Percentiles rank a stretch among this genome's conserved stretches.
Evolutionary conservation across 257 asterid species (phyloP).

Genomic region (Scutellaria barbata): DNA sequence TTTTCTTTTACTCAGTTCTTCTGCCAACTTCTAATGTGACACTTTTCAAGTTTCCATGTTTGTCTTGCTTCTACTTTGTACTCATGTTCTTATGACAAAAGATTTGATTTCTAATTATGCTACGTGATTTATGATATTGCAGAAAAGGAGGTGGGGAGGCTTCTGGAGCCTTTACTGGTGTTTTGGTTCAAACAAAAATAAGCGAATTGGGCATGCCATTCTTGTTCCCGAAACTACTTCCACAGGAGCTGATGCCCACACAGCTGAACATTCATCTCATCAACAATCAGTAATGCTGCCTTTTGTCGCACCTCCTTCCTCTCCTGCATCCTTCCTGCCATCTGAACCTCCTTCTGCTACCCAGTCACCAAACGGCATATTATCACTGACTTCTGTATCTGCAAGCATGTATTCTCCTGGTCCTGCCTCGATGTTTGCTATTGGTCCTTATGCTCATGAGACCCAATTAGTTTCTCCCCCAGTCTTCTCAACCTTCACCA

Average conservation of each 20-base stretch:
- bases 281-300: slow-evolving; percentile 66
- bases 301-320: slow-evolving; percentile 91
- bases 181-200: slow-evolving; percentile 69
- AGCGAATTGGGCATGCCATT: slow-evolving; percentile 77
- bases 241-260: slow-evolving; percentile 47
- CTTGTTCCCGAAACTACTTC: slow-evolving; percentile 64
- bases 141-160: slow-evolving; percentile 90
- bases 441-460: slow-evolving; percentile 94
- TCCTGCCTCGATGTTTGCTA: slow-evolving; percentile 81
- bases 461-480: slow-evolving; percentile 96
- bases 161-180: slow-evolving; percentile 84
- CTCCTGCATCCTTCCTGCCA: slow-evolving; percentile 88
- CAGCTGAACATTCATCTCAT: slow-evolving; percentile 52
- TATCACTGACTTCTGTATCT: slow-evolving; percentile 60
- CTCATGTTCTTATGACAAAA: background rate
- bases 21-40: slow-evolving; percentile 3
- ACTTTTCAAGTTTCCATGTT: background rate
- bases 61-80: background rate
- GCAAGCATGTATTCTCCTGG: slow-evolving; percentile 83
- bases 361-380: slow-evolving; percentile 74
- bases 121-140: slow-evolving; percentile 34
- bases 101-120: background rate
- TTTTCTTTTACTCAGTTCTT: background rate
- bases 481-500: slow-evolving; percentile 80
- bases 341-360: slow-evolving; percentile 84